Evolutionary conservation across 2,329 filamentous ascomycete genomes (phyloP).

Genomic region (Sporothrix sp.): DNA sequence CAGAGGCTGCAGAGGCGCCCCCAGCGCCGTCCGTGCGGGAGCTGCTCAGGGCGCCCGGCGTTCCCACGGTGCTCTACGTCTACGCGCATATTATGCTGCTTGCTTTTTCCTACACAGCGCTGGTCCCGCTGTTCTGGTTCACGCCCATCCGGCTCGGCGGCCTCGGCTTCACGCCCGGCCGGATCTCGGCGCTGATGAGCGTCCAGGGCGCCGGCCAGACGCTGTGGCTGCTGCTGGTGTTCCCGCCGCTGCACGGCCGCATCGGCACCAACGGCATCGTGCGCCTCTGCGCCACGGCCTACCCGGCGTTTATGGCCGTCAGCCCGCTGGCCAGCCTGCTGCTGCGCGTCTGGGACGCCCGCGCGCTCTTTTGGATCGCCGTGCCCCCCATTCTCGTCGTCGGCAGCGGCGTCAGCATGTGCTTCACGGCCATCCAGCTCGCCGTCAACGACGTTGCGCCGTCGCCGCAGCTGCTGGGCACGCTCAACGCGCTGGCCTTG

Average conservation of each 20-base stretch:
- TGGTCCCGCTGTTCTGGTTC: slow-evolving; percentile 59
- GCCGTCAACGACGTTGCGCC: slow-evolving; percentile 66
- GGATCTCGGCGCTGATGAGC: slow-evolving; percentile 59
- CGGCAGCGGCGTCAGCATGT: slow-evolving; percentile 56
- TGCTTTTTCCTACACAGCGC: slow-evolving; percentile 61
- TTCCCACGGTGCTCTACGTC: slow-evolving; percentile 54
- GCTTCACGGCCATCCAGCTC: slow-evolving; percentile 62
- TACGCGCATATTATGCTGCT: slow-evolving; percentile 60
- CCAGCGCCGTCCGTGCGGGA: slow-evolving; percentile 33
- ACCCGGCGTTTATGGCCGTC: slow-evolving; percentile 53
- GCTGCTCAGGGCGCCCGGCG: slow-evolving; percentile 53
- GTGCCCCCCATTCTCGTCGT: slow-evolving; percentile 37
- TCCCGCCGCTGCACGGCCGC: slow-evolving; percentile 56
- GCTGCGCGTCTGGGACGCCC: slow-evolving; percentile 32
- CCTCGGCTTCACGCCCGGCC: slow-evolving; percentile 48
- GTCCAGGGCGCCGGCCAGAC: slow-evolving; percentile 57
- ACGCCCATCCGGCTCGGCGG: slow-evolving; percentile 55
- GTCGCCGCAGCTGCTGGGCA: slow-evolving; percentile 53
- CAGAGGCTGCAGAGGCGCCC: neutral
- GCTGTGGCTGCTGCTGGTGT: slow-evolving; percentile 59
- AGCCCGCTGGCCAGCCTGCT: slow-evolving; percentile 48
- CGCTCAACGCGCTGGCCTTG: slow-evolving; percentile 59
- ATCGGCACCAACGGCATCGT: slow-evolving; percentile 59
- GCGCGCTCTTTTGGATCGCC: slow-evolving; percentile 47
- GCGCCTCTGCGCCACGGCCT: slow-evolving; percentile 44